Evolutionary conservation across 2,329 filamentous ascomycete species (phyloP).

Genomic region (Colletotrichum incanum): DNA sequence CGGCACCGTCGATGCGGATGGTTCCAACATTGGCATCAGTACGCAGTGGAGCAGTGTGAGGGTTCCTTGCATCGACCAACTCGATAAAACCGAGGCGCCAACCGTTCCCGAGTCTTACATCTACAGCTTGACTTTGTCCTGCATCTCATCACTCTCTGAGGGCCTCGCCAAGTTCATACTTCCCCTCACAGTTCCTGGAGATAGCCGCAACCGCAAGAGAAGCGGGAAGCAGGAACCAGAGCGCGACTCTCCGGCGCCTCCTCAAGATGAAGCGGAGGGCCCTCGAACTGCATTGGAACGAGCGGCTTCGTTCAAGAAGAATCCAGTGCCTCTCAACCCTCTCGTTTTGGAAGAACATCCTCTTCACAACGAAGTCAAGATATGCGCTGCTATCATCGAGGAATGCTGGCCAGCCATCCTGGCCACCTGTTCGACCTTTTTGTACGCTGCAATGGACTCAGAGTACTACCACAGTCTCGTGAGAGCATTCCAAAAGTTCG

Average conservation of each 20-base stretch:
- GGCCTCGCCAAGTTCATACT: conserved; percentile 94
- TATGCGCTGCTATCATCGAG: conserved; percentile 87
- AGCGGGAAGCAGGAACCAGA: conserved; percentile 60
- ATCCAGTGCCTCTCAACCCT: conserved; percentile 88
- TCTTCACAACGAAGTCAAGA: conserved; percentile 78
- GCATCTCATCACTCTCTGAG: conserved; percentile 91
- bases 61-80: conserved; percentile 91
- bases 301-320: conserved; percentile 79
- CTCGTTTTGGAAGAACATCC: conserved; percentile 82
- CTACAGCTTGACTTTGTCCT: conserved; percentile 90
- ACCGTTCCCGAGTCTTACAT: conserved; percentile 91
- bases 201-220: conserved; percentile 70
- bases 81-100: conserved; percentile 92
- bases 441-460: conserved; percentile 91
- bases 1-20: conserved; percentile 76
- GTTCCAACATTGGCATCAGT: conserved; percentile 84
- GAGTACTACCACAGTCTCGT: conserved; percentile 96
- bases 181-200: conserved; percentile 88
- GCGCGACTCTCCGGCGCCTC: conserved; percentile 60
- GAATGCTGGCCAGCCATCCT: conserved; percentile 96
- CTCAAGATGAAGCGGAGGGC: conserved; percentile 54
- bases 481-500: conserved; percentile 93
- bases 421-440: conserved; percentile 94
- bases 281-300: conserved; percentile 65
- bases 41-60: conserved; percentile 91